A percentile compares a stretch with the other conserved stretches of the same genome.
These are phyloP conservation scores for Zoysia matrella DNA, from an alignment of 202 grass and related monocot species.

Conservation along the genomic window DNA sequence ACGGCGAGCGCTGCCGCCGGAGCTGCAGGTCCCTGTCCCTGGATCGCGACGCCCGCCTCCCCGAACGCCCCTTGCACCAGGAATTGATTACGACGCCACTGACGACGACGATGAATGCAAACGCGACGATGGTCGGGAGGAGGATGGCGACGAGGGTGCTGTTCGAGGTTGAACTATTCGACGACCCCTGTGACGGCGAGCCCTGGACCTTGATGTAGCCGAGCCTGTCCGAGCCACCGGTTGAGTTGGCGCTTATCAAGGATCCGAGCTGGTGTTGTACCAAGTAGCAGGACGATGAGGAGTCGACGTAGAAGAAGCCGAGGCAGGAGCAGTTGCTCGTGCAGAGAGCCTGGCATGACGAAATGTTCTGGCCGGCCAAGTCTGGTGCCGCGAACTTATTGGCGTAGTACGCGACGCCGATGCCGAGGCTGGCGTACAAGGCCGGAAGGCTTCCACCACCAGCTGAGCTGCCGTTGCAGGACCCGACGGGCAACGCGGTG, in stretches of 20 bases:
- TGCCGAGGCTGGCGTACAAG: constrained; percentile 57
- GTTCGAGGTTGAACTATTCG: no score
- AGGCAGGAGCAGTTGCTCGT: constrained; percentile 71
- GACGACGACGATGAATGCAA: no score
- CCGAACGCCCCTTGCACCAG: no score
- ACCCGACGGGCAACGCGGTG: constrained; percentile 23
- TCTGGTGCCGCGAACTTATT: constrained; percentile 59
- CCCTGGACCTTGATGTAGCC: no score
- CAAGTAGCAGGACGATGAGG: constrained; percentile 68
- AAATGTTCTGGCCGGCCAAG: constrained; percentile 34
- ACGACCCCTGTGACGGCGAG: no score
- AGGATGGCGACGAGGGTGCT: no score
- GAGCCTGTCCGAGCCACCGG: background rate
- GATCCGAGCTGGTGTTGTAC: constrained; percentile 62
- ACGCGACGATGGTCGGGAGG: no score
- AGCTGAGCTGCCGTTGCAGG: background rate
- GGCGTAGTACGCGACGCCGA: constrained; percentile 63
- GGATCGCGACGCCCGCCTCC: no score
- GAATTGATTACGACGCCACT: no score
- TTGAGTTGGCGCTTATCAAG: constrained; percentile 45
- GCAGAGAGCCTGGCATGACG: constrained; percentile 65
- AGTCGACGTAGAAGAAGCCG: constrained; percentile 76
- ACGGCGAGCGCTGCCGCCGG: no score
- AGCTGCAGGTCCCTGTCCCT: no score
- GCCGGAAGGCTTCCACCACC: no score